Evolutionary conservation across 345 rosid species (phyloP).

Genomic region (Brassica cretica): DNA sequence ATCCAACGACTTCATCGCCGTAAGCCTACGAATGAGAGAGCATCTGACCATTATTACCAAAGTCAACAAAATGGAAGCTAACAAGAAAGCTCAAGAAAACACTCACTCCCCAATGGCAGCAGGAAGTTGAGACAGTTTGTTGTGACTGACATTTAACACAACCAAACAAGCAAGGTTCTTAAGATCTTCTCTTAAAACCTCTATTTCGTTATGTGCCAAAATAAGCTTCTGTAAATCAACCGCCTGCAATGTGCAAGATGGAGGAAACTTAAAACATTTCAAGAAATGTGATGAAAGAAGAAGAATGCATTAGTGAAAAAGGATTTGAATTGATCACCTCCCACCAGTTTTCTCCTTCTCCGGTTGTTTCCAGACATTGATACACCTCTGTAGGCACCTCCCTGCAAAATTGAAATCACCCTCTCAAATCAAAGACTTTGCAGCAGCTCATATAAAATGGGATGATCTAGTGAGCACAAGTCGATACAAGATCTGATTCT

Average conservation of each 20-base stretch:
- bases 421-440: conserved; percentile 12
- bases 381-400: conserved; percentile 82
- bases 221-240: conserved; percentile 92
- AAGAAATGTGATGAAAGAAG: conserved; percentile 7
- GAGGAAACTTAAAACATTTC: not conserved
- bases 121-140: conserved; percentile 69
- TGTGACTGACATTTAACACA: conserved; percentile 82
- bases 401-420: conserved; percentile 36
- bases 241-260: conserved; percentile 44
- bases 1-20: conserved; percentile 75
- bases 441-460: conserved; percentile 19
- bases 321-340: conserved; percentile 53
- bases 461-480: conserved; percentile 16
- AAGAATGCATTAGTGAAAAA: conserved; percentile 5
- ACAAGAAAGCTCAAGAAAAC: conserved; percentile 2
- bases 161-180: conserved; percentile 61
- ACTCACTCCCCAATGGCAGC: conserved; percentile 86
- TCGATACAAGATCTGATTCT: not conserved
- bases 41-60: not conserved
- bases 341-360: conserved; percentile 95
- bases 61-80: not conserved
- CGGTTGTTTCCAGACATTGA: conserved; percentile 54
- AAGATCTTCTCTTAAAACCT: conserved; percentile 72
- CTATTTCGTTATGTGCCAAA: conserved; percentile 85
- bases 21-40: conserved; percentile 53